Evolutionary conservation across 163 green algal genomes (phyloP), one percentile per base, ranked within the genome.

Genomic region (Chloromonas sp.): DNA sequence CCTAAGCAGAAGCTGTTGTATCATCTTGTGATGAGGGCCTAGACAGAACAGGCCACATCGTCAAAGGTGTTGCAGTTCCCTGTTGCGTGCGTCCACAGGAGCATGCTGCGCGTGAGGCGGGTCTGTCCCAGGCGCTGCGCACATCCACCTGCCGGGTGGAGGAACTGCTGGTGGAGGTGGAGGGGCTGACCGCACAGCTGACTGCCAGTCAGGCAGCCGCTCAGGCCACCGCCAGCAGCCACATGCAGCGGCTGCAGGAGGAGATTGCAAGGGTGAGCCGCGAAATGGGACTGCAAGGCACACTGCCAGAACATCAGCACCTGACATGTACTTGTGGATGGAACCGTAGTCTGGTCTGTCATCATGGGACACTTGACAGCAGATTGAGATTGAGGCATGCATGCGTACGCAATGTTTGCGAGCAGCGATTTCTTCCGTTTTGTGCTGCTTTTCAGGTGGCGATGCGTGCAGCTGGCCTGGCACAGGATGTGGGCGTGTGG

Each of bases 61-160:
- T 36, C 36, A 36, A 36, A 36, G 36, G 36, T 36, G 36, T 36
- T 36, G 36, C 36, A 36, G 36, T 36, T 36, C 36, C 36, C 36
- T 36, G 36, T 36, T 36, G 36, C 36, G 36, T 36, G 36, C 36
- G 36, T 36, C 36, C 36, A 57, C 86, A 89, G 86, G 86, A 89
- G 1, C 61, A 84, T 0, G 81, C 85, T 62, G 70, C 81, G 0
- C 60, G 81, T n/a, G 77, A 85, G 11, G 84, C 86, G n/a, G 78
- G 61, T 59, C 81, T 84, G 76, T 84, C 78, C 61, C 8, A 59
- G 0, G 87, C 87, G 0, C 70, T 91, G 70, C 82, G 83, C 60
- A 84, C 85, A 1, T 80, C 87, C 1, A 85, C 85, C 0, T 60
- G 74, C 15, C 85, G 85, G 0, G 87, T 89, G 71, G 88, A 91